Percentiles rank a stretch among this genome's conserved stretches.
Evolutionary conservation across 177 flowering plant species (phyloP).

Genomic region (Telopea speciosissima): DNA sequence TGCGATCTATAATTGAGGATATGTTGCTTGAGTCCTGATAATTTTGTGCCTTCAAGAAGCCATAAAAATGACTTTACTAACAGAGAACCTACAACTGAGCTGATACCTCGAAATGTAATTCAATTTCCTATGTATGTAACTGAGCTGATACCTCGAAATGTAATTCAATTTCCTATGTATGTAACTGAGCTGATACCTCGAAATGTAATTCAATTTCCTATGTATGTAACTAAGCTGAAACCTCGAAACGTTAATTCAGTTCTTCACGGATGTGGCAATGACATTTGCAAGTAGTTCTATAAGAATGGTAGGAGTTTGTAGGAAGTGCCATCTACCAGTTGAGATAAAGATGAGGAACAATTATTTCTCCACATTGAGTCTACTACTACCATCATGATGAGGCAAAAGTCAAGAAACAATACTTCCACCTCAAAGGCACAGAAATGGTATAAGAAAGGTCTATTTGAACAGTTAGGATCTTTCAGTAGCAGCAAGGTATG

Average conservation of each 20-base stretch:
- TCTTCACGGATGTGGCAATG: not conserved
- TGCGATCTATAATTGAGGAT: constrained; percentile 48
- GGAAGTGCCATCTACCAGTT: not conserved
- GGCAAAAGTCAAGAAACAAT: not conserved
- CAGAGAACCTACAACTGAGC: not conserved
- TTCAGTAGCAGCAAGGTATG: not conserved
- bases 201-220: too few species aligned
- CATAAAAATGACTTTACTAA: not conserved
- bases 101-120: too few species aligned
- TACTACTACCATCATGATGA: not conserved
- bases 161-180: not conserved
- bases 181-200: not conserved
- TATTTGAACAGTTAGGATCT: not conserved
- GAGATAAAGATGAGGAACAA: not conserved
- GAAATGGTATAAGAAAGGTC: not conserved
- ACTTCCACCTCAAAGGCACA: not conserved
- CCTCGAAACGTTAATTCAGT: not conserved
- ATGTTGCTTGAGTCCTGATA: constrained; percentile 37
- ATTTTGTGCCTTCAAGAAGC: constrained; percentile 47
- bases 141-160: not conserved
- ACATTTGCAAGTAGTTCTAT: not conserved
- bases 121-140: not conserved
- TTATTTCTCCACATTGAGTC: not conserved
- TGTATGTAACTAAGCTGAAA: not conserved
- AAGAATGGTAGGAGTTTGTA: not conserved